Evolutionary conservation across 805 yeast species (phyloP), one percentile per base, ranked within the genome.

Genomic region (Wickerhamomyces alni): DNA sequence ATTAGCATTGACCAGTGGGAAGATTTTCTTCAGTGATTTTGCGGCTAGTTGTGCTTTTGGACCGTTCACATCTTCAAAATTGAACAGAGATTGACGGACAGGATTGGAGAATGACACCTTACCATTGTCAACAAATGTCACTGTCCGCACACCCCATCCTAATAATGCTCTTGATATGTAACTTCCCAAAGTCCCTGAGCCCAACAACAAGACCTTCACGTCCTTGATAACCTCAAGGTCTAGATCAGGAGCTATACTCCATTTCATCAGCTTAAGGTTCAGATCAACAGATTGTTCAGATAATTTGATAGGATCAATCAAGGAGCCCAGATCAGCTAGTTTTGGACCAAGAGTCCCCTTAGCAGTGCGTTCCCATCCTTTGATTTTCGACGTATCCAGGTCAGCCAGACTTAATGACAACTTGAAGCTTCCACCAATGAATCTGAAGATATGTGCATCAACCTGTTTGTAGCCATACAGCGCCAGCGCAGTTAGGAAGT

Each of bases 121-220:
- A 3, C 97, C 95, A 58, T 77, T 87, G 59, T 93, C 99, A 3
- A 93, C 91, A 61, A 93, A 80, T 0, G 96, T 83, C 16, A 93
- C 81, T 27, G 77, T 68, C 34, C 87, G 66, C 1, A 89, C 89
- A 4, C 99, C 99, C 99, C 99, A 93, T 1, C 95, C 98, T 59
- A 93, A 58, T 22, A 93, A 62, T 0, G 85, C 82, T 40, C 99
- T 69, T 0, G 94, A 74, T 6, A 93, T 91, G 54, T 91, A 91
- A 43, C 94, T 82, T 0, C 99, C 99, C 8, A 94, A 68, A 3
- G 99, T 93, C 7, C 99, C 99, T 0, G 98, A 85, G 0, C 99
- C 99, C n/a, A 93, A 69, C 13, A 93, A 64, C 32, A 93, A 61
- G 29, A 89, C 82, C 47, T 72, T 81, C 10, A 82, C 73, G 15